Evolutionary conservation across 177 flowering plant genomes (phyloP).

Genomic region (Vitis hybrid): DNA sequence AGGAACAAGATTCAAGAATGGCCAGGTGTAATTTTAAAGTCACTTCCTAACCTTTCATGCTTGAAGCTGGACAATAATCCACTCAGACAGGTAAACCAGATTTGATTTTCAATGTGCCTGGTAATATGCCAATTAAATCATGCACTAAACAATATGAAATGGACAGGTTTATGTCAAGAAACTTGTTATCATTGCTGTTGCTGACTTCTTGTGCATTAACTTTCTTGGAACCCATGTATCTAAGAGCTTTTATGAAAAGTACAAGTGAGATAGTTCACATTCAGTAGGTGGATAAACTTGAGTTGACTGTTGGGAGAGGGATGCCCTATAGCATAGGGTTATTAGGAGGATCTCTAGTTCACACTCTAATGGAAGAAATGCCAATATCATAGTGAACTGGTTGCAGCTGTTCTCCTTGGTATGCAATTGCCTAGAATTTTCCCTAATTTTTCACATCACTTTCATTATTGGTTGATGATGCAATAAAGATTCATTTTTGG

Average conservation of each 20-base stretch:
- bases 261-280: not conserved
- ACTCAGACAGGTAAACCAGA: constrained; percentile 56
- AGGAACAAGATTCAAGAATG: constrained; percentile 81
- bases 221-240: not conserved
- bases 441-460: too few species aligned
- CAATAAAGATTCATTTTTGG: too few species aligned
- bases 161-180: not conserved
- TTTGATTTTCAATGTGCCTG: not conserved
- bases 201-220: not conserved
- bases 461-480: too few species aligned
- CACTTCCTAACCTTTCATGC: constrained; percentile 67
- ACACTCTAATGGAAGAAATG: too few species aligned
- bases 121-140: not conserved
- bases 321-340: too few species aligned
- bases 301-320: too few species aligned
- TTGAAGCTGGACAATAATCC: constrained; percentile 88
- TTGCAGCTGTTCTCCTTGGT: too few species aligned
- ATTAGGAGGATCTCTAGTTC: too few species aligned
- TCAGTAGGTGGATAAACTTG: not conserved
- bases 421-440: too few species aligned
- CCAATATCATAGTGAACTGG: too few species aligned
- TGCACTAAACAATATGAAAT: constrained; percentile 2
- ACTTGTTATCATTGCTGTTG: not conserved
- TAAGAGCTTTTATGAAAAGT: not conserved
- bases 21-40: constrained; percentile 70